phyloP scores from a whole-genome alignment of 208 protist species.

The Phytomonas sp. region DNA sequence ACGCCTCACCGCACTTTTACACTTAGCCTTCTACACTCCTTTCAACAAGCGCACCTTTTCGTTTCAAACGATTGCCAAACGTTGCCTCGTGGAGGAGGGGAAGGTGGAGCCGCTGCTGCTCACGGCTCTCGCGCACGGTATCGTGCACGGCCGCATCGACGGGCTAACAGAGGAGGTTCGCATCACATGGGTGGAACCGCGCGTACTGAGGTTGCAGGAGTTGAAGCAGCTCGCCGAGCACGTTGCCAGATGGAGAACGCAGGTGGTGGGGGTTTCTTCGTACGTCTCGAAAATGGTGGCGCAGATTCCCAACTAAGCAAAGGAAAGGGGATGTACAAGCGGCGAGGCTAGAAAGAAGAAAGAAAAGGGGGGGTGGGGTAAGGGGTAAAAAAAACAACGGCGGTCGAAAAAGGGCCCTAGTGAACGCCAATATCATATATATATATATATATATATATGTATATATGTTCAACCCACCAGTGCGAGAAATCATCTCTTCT shows the following conservation, averaged over 20 bases:
- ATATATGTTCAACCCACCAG: neutral
- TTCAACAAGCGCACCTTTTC: slow-evolving; percentile 87
- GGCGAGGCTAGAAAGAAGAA: neutral
- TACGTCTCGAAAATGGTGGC: slow-evolving; percentile 36
- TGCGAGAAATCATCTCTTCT: neutral
- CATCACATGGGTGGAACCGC: slow-evolving; percentile 85
- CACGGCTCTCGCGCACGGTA: slow-evolving; percentile 87
- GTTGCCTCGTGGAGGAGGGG: slow-evolving; percentile 49
- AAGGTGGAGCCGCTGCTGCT: slow-evolving; percentile 93
- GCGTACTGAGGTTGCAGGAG: slow-evolving; percentile 75
- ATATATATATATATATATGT: slow-evolving; percentile 3
- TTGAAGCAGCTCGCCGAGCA: slow-evolving; percentile 63
- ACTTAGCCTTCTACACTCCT: slow-evolving; percentile 92
- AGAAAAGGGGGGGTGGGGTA: neutral
- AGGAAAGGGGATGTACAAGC: neutral
- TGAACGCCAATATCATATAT: neutral
- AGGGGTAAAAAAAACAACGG: neutral
- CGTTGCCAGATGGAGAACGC: slow-evolving; percentile 60
- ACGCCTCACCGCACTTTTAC: slow-evolving; percentile 91
- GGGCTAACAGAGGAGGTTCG: slow-evolving; percentile 73
- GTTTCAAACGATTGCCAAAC: slow-evolving; percentile 58
- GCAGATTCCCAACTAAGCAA: slow-evolving; percentile 16
- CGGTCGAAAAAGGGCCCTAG: neutral
- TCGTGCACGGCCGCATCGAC: slow-evolving; percentile 93
- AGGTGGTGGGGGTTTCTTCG: slow-evolving; percentile 39